Base-by-base conservation (phyloP, 225 moss, liverwort and hornwort genomes). In the Bryum argenteum region DNA sequence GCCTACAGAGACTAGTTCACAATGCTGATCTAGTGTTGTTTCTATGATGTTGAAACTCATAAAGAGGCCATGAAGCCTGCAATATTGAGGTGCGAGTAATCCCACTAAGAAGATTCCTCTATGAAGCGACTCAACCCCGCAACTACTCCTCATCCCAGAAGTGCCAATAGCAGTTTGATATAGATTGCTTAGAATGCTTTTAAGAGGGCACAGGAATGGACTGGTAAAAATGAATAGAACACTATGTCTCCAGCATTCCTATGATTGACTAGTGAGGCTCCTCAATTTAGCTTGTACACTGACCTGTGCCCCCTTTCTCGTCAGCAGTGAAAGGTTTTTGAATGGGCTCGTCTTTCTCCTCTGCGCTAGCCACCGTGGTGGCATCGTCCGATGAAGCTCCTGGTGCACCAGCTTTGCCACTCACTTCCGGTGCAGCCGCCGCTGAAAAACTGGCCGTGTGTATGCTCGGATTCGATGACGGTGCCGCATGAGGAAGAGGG, bases 311-410 rank as follows among this genome's bases (percentile, higher is more conserved):
- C 26, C 81, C 83, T 81, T 81, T 87, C 63, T 81, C 83, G 53
- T 87, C 81, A 39, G 63, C 78, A 76, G 81, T 72, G 26, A 68
- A 83, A 76, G 75, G 72, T 77, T 74, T 42, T 80, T 87, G 83
- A 81, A 87, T 87, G 17, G 87, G 87, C 76, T 87, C 87, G 47
- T 72, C 87, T 76, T 87, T 87, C 76, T 83, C 87, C 63, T 83
- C 87, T 53, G 83, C 58, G 67, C 78, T 80, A 43, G 54, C 64
- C 78, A 76, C 78, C 10, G 83, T 50, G 24, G 65, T 43, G 24
- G 69, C 76, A 56, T 83, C 83, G 62, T 78, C 78, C 39, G 80
- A 70, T 9, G 78, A 76, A 76, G 67, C 28, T 58, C 87, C 87
- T 60, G 83, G 73, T 58, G 78, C 67, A 53, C 73, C 83, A 50